These are phyloP conservation scores for Tilletia walkeri DNA, from an alignment of 1,284 basidiomycete species.

Conservation along the genomic window DNA sequence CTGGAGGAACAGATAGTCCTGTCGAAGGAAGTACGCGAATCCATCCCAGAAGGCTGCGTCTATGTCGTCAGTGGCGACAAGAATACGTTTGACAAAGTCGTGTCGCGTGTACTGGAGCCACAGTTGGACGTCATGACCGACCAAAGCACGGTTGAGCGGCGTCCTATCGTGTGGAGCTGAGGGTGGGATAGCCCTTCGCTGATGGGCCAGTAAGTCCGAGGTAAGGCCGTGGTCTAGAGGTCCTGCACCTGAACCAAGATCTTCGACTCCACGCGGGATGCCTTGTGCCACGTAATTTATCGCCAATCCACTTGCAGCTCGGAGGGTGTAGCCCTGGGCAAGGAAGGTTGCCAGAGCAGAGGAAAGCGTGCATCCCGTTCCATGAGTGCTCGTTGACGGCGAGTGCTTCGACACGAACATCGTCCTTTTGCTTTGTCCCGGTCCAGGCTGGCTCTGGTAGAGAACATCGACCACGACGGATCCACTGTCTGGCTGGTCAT, in stretches of 20 bases:
- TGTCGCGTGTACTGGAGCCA: constrained; percentile 63
- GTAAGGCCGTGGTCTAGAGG: constrained; percentile 83
- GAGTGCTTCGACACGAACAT: constrained; percentile 42
- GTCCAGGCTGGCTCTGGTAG: constrained; percentile 53
- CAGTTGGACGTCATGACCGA: constrained; percentile 13
- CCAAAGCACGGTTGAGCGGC: neutral
- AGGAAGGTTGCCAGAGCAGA: constrained; percentile 75
- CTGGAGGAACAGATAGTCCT: constrained; percentile 61
- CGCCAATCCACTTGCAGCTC: constrained; percentile 65
- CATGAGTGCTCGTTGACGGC: constrained; percentile 64
- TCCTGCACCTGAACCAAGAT: constrained; percentile 73
- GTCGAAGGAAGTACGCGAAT: constrained; percentile 81
- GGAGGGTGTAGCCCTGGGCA: constrained; percentile 64
- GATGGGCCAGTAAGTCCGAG: constrained; percentile 62
- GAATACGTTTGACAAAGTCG: constrained; percentile 75
- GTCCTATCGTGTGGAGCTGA: neutral
- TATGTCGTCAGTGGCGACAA: constrained; percentile 65
- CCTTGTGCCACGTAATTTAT: constrained; percentile 73
- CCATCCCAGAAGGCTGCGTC: neutral
- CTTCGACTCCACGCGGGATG: constrained; percentile 69
- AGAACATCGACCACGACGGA: constrained; percentile 64
- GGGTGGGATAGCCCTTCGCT: constrained; percentile 61
- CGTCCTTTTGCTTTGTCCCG: constrained; percentile 10
- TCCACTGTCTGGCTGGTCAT: neutral
- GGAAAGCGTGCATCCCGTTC: constrained; percentile 88